Evolutionary conservation across 75 land plant species (phyloP), one percentile per base, ranked within the genome.

Genomic region (Selaginella moellendorffii): DNA sequence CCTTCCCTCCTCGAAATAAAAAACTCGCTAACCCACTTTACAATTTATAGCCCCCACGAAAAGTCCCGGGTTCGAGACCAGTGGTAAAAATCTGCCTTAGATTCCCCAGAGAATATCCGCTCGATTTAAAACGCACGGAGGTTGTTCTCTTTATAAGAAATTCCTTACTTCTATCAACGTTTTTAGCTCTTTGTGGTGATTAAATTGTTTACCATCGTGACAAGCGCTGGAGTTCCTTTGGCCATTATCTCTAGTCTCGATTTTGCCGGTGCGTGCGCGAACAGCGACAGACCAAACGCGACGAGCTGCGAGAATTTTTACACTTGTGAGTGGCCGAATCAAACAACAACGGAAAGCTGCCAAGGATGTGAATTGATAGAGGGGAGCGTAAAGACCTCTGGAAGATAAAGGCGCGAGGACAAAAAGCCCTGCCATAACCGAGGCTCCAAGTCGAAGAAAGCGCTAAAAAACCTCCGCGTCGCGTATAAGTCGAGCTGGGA

Each of bases 351-450:
- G 65, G 22, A 2, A 20, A 26, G 0, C 14, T 46, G 52, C 52
- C 14, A 10, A 46, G 52, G 52, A 10, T 10, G n/a, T 29, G n/a
- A 19, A 24, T 23, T 14, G 61, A 51, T 17, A 22, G 1, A 20
- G 14, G 12, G 30, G 12, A 20, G 1, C 10, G 28, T 26, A 17
- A 22, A 30, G 14, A 71, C 72, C 61, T 87, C 87, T 22, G 58
- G 8, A 42, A 93, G 85, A 61, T 78, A 93, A 61, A 93, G 67
- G 61, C 98, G 74, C 24, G 90, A 89, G 20, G 96, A 88, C 74
- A 93, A 71, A 70, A 93, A 93, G 2, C 98, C 98, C 62, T 93
- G 98, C 98, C 98, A 93, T 64, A 83, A 81, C 26, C 58, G 82
- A 36, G 90, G 90, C 51, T 93, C 85, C 53, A 93, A 70, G 65